These are phyloP conservation scores for Ceratobasidium sp. DNA, from an alignment of 1,284 basidiomycete genomes.

Conservation along the genomic window DNA sequence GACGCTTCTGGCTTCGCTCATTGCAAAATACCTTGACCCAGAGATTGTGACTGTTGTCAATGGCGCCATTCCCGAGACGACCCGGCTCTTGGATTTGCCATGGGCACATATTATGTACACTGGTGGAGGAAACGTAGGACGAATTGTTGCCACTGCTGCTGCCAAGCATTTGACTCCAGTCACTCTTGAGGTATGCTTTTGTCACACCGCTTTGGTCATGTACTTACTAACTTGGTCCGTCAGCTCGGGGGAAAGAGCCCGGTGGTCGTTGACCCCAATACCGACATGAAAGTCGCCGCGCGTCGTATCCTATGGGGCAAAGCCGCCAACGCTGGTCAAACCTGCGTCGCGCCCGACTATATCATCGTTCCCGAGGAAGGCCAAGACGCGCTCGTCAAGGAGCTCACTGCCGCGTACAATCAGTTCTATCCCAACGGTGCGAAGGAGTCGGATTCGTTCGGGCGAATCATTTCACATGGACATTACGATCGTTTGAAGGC, in stretches of 20 bases:
- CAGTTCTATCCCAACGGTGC: conserved; percentile 58
- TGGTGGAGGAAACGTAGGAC: conserved; percentile 75
- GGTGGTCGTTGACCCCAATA: conserved; percentile 75
- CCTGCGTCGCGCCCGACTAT: conserved; percentile 74
- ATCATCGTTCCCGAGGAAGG: conserved; percentile 63
- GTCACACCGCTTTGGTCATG: neutral
- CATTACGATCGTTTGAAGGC: conserved; percentile 63
- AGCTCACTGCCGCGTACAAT: conserved; percentile 59
- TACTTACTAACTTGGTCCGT: neutral
- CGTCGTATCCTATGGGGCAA: conserved; percentile 84
- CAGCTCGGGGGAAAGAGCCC: conserved; percentile 86
- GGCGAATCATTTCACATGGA: conserved; percentile 60
- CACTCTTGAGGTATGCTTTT: conserved; percentile 70
- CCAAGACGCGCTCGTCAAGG: conserved; percentile 65
- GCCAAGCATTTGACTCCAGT: conserved; percentile 87
- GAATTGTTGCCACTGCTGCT: conserved; percentile 82
- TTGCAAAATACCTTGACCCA: conserved; percentile 84
- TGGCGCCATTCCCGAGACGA: conserved; percentile 79
- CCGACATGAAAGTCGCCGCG: conserved; percentile 68
- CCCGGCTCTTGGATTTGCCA: conserved; percentile 77
- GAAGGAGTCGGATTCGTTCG: conserved; percentile 57
- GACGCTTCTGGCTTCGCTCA: conserved; percentile 74
- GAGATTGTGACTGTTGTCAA: conserved; percentile 78
- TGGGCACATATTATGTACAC: conserved; percentile 87
- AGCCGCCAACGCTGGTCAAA: conserved; percentile 77